Evolutionary conservation across 805 yeast genomes (phyloP), one percentile per base, ranked within the genome.

Genomic region (Lipomyces anomalus): DNA sequence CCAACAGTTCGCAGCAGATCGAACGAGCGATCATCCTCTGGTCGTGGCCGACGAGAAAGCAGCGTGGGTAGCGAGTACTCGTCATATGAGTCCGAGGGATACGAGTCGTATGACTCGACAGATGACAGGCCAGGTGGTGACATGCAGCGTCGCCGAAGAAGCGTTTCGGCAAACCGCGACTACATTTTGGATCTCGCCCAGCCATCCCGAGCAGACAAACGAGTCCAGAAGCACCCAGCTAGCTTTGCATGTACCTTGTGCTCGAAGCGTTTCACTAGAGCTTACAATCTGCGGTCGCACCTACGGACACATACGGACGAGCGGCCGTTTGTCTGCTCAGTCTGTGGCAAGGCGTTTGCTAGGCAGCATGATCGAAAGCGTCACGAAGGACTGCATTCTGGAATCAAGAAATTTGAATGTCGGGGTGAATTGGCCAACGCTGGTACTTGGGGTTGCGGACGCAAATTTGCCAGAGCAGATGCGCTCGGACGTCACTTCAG

Each of bases 261-360:
- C 65, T 88, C 80, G 34, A 88, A 87, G 65, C 69, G 81, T 40
- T 90, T 90, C 62, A 90, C 97, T 1, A 69, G 97, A 44, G 95
- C 96, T 0, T 92, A 92, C 64, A 92, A 92, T 61, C 70, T 90
- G 55, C 86, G 90, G 56, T 85, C 95, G 0, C 98, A 90, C 66
- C 68, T 84, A 60, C 71, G 96, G 47, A 90, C 97, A 0, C 98
- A 84, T 61, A 79, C 86, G 4, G 72, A 74, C 39, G 89, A 80
- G 40, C 76, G 81, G 46, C 92, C 92, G 4, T 82, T 69, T 65
- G 72, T 73, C 38, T 84, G 92, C 60, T 63, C 73, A 17, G 69
- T 70, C 44, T 84, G 92, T 61, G 68, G 74, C 17, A 78, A 80
- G 60, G 75, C 79, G 6, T 84, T 84, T 70, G 88, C 90, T 2